Evolutionary conservation across 2,329 filamentous ascomycete species (phyloP), one percentile per base, ranked within the genome.

Genomic region (Botrytis paeoniae): DNA sequence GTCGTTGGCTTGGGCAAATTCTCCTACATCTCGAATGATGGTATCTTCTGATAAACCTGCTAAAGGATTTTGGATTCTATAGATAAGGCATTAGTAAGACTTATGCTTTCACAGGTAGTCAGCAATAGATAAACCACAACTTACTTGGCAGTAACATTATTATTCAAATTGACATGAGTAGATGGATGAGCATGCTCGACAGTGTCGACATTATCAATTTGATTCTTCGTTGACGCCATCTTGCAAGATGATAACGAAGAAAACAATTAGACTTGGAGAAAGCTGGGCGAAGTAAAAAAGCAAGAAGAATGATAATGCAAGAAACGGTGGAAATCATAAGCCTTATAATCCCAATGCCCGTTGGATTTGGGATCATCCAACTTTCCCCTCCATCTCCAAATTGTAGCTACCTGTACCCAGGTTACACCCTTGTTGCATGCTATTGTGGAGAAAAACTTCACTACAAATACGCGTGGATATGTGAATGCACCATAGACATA

Each of bases 1-100:
- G 37, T 85, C 85, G 76, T 91, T 87, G 60, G 86, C 82, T 22
- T 84, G 83, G 57, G 89, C 91, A 78, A 92, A 93, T n/a, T 84
- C 83, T 69, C 89, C 85, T 45, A 90, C 90, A 69, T 89, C 83
- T 54, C 80, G 79, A 71, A 89, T 81, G 12, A 90, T 84, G 75
- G 83, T 80, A 63, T 82, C 84, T 75, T 80, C 84, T 12, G 87
- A 83, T 68, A 89, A 83, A 54, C 87, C 88, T 41, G 86, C 83
- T 5, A 92, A 82, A 43, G 87, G 87, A 76, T 89, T 89, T 54
- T 71, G 68, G 22, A 73, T 73, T 35, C 72, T 73, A n/a, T n/a
- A n/a, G 25, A 59, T 32, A 1, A 5, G 41, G 9, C 0, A 22
- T 62, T 22, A 70, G 39, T 32, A 35, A 22, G 5, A 14, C 8